Evolutionary conservation across 805 yeast genomes (phyloP).

Genomic region (Zygoascus tannicola): DNA sequence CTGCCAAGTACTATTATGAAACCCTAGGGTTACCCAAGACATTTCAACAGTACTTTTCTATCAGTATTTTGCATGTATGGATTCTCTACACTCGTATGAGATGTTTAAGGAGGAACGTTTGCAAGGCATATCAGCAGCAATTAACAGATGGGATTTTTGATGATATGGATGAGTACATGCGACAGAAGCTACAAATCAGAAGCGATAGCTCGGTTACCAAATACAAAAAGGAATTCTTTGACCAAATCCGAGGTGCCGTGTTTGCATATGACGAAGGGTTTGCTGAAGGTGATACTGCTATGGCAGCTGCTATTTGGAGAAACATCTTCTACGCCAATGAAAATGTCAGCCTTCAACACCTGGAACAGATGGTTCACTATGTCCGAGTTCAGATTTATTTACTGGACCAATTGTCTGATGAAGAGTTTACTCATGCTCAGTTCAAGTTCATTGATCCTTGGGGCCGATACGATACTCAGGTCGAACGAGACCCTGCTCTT

Average conservation of each 20-base stretch:
- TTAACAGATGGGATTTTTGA: constrained; percentile 79
- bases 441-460: constrained; percentile 79
- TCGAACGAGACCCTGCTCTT: constrained; percentile 21
- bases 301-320: constrained; percentile 46
- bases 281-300: constrained; percentile 44
- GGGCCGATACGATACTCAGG: constrained; percentile 63
- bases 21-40: constrained; percentile 75
- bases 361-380: constrained; percentile 85
- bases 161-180: constrained; percentile 79
- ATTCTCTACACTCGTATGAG: constrained; percentile 90
- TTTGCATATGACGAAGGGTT: constrained; percentile 91
- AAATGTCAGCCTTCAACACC: constrained; percentile 68
- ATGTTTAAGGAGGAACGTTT: constrained; percentile 85
- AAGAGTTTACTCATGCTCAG: constrained; percentile 88
- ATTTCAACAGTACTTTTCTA: constrained; percentile 94
- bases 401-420: constrained; percentile 72
- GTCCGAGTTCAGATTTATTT: constrained; percentile 85
- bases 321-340: constrained; percentile 81
- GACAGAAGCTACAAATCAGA: constrained; percentile 75
- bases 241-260: constrained; percentile 82
- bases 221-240: constrained; percentile 80
- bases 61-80: constrained; percentile 88
- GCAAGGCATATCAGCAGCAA: constrained; percentile 84
- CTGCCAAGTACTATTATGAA: constrained; percentile 79
- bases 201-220: constrained; percentile 76